A percentile compares a stretch with the other conserved stretches of the same genome.
Evolutionary conservation across 2,329 filamentous ascomycete species (phyloP).

Genomic region (Aureobasidium subglaciale): DNA sequence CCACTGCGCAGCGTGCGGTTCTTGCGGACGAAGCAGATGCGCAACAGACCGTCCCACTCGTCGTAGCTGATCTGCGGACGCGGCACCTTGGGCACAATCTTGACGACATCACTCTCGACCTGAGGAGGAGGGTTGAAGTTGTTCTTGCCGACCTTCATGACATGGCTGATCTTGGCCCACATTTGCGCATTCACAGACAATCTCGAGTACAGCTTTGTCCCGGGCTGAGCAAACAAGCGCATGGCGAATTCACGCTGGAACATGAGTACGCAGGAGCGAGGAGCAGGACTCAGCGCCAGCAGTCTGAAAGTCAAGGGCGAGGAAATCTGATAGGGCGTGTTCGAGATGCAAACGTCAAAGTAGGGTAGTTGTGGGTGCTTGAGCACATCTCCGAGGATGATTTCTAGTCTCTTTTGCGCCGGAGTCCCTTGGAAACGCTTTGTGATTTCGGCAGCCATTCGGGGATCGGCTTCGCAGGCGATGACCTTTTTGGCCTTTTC

Average conservation of each 20-base stretch:
- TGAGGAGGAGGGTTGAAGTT: slow-evolving; percentile 94
- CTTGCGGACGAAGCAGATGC: slow-evolving; percentile 77
- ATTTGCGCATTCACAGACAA: slow-evolving; percentile 91
- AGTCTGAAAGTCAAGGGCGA: slow-evolving; percentile 88
- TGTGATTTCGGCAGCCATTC: slow-evolving; percentile 93
- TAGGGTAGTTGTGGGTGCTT: slow-evolving; percentile 68
- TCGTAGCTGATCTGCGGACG: slow-evolving; percentile 85
- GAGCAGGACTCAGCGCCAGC: slow-evolving; percentile 71
- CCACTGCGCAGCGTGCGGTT: slow-evolving; percentile 82
- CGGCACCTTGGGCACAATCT: slow-evolving; percentile 80
- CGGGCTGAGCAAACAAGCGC: slow-evolving; percentile 77
- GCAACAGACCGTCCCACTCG: slow-evolving; percentile 86
- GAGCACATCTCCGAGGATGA: slow-evolving; percentile 87
- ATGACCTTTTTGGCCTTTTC: slow-evolving; percentile 78
- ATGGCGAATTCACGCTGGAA: slow-evolving; percentile 94
- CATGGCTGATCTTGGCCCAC: slow-evolving; percentile 64
- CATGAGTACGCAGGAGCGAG: slow-evolving; percentile 83
- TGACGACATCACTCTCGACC: slow-evolving; percentile 85
- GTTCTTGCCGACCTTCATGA: slow-evolving; percentile 92
- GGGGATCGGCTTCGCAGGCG: slow-evolving; percentile 85
- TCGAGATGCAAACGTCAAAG: slow-evolving; percentile 79
- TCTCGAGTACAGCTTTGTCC: slow-evolving; percentile 84
- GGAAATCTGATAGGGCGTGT: slow-evolving; percentile 75
- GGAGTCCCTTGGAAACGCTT: slow-evolving; percentile 90
- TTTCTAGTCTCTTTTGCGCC: slow-evolving; percentile 73